A percentile compares a stretch with the other conserved stretches of the same genome.
Conservation (phyloP, 306 rosid genomes). For the Chamaecrista fasciculata region DNA sequence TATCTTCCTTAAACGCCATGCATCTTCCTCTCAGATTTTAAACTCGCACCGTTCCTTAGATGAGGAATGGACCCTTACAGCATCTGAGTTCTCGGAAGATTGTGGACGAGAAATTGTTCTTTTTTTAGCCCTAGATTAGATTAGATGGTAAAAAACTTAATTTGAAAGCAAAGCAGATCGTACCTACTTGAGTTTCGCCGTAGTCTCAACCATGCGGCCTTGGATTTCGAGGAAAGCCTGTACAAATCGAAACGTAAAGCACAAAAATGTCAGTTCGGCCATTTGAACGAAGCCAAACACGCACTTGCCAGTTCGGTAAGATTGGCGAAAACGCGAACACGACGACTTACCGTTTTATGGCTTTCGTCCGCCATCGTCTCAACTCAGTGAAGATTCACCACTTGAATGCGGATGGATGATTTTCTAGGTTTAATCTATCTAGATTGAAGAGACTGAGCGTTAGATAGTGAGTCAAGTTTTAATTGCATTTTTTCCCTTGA, state of each 20-base stretch:
- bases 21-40: too few relatives aligned
- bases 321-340: too few relatives aligned
- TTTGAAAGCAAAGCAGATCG: not conserved
- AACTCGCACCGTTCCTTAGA: too few relatives aligned
- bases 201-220: constrained; percentile 83
- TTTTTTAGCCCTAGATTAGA: not conserved
- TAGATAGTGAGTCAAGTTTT: too few relatives aligned
- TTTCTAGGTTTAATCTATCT: too few relatives aligned
- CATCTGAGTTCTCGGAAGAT: too few relatives aligned
- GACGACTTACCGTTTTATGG: constrained; percentile 50
- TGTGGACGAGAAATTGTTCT: too few relatives aligned
- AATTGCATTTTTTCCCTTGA: too few relatives aligned
- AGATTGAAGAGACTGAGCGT: too few relatives aligned
- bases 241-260: not conserved
- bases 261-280: not conserved
- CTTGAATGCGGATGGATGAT: not conserved
- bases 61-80: too few relatives aligned
- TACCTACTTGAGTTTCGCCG: constrained; percentile 87
- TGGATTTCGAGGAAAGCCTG: constrained; percentile 89
- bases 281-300: not conserved
- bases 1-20: too few relatives aligned
- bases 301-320: not conserved
- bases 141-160: not conserved
- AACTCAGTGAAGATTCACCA: not conserved
- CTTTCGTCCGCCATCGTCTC: constrained; percentile 78